These are phyloP conservation scores for Lagenaria siceraria DNA, from an alignment of 306 rosid species.

Conservation along the genomic window DNA sequence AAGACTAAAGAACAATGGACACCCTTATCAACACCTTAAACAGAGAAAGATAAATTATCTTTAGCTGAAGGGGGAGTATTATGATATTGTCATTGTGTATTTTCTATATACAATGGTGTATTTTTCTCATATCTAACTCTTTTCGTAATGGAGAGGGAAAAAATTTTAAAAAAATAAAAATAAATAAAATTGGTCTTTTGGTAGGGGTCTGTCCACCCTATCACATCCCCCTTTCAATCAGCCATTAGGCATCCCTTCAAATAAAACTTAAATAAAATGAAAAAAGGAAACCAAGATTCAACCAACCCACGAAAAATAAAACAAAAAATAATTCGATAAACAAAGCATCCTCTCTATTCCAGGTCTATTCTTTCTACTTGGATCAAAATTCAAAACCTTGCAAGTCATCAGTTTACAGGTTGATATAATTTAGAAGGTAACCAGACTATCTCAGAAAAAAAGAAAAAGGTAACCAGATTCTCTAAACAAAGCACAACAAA, in stretches of 20 bases:
- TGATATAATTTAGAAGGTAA: neutral
- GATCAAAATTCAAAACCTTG: constrained; percentile 6
- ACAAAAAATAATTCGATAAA: neutral
- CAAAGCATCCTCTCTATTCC: neutral
- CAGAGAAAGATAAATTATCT: too few relatives aligned
- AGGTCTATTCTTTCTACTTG: neutral
- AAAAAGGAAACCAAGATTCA: too few relatives aligned
- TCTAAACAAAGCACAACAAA: constrained; percentile 1
- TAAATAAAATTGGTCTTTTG: too few relatives aligned
- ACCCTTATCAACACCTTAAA: too few relatives aligned
- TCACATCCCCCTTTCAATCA: neutral
- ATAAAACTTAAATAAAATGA: too few relatives aligned
- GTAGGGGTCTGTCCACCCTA: neutral
- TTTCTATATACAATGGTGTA: too few relatives aligned
- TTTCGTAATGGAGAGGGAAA: too few relatives aligned
- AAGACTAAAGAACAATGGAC: too few relatives aligned
- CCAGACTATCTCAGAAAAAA: neutral
- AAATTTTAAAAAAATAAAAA: too few relatives aligned
- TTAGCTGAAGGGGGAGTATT: too few relatives aligned
- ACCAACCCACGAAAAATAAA: neutral
- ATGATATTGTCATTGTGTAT: too few relatives aligned
- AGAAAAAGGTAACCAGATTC: neutral
- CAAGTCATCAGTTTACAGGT: neutral
- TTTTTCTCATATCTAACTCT: too few relatives aligned
- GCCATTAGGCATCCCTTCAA: neutral